Percentiles rank a stretch among this genome's conserved stretches.
These are phyloP conservation scores for Pseudisothecium myosuroides DNA, from an alignment of 225 moss, liverwort and hornwort species.

Conservation along the genomic window DNA sequence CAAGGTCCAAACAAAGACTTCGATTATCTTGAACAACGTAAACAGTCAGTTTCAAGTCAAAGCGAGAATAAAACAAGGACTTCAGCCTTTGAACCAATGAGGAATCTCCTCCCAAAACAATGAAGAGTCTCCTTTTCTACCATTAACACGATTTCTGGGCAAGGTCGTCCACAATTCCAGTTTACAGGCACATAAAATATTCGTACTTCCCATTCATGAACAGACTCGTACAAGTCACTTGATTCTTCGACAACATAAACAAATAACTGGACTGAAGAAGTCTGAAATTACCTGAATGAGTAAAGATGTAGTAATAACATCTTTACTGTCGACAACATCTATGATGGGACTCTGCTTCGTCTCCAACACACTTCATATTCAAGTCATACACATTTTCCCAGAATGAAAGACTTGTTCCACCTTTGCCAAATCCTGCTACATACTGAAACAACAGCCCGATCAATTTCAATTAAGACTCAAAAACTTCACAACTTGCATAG, in stretches of 20 bases:
- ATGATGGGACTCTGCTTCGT: neutral
- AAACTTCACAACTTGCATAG: neutral
- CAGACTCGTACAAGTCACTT: neutral
- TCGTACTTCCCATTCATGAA: neutral
- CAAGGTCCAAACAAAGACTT: neutral
- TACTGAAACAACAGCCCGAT: neutral
- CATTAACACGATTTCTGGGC: neutral
- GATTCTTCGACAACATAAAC: neutral
- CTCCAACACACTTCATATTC: neutral
- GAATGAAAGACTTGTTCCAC: neutral
- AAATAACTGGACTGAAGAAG: neutral
- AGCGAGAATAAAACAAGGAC: neutral
- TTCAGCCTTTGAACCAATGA: neutral
- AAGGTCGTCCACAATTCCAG: neutral
- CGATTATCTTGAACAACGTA: neutral
- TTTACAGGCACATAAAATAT: neutral
- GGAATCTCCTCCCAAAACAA: neutral
- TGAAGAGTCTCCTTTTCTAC: neutral
- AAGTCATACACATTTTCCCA: neutral
- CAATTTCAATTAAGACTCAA: neutral
- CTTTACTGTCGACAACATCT: neutral
- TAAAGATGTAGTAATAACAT: neutral
- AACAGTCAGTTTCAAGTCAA: neutral
- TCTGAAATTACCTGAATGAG: neutral
- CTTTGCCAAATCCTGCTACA: neutral